These are phyloP conservation scores for Hypoxylon rubiginosum DNA, from an alignment of 2,329 filamentous ascomycete species.

Conservation along the genomic window DNA sequence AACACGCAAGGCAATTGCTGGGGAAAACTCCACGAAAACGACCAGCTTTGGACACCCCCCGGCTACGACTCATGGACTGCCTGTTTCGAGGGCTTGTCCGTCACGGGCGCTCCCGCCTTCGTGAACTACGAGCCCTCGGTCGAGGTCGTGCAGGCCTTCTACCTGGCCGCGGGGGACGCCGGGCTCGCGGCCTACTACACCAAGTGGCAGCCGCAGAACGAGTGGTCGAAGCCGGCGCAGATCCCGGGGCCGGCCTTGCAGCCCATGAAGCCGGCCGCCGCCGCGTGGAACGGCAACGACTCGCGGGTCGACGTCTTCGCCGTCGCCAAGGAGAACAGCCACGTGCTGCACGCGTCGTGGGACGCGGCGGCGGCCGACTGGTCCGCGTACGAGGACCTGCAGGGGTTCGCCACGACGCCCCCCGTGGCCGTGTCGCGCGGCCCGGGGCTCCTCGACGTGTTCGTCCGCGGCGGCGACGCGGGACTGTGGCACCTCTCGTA, in stretches of 20 bases:
- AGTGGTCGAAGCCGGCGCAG: conserved; percentile 4
- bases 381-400: conserved; percentile 26
- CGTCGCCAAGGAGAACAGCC: conserved; percentile 19
- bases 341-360: conserved; percentile 22
- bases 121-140: conserved; percentile 7
- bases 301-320: conserved; percentile 21
- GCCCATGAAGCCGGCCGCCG: conserved; percentile 11
- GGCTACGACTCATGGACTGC: conserved; percentile 4
- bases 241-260: conserved; percentile 17
- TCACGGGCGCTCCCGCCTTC: conserved; percentile 5
- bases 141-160: conserved; percentile 19
- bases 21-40: conserved; percentile 6
- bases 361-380: conserved; percentile 11
- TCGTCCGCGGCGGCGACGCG: conserved; percentile 19
- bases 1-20: conserved; percentile 5
- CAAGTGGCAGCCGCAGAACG: conserved; percentile 12
- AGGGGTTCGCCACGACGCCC: conserved; percentile 16
- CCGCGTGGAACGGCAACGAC: conserved; percentile 23
- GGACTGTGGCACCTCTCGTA: conserved; percentile 25
- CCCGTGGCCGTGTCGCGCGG: conserved; percentile 19
- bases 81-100: neutral
- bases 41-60: conserved; percentile 1
- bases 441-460: conserved; percentile 22
- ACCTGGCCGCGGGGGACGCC: neutral
- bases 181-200: conserved; percentile 18